Evolutionary conservation across 2,329 filamentous ascomycete genomes (phyloP), one percentile per base, ranked within the genome.

Genomic region (Calonectria fujianensis): DNA sequence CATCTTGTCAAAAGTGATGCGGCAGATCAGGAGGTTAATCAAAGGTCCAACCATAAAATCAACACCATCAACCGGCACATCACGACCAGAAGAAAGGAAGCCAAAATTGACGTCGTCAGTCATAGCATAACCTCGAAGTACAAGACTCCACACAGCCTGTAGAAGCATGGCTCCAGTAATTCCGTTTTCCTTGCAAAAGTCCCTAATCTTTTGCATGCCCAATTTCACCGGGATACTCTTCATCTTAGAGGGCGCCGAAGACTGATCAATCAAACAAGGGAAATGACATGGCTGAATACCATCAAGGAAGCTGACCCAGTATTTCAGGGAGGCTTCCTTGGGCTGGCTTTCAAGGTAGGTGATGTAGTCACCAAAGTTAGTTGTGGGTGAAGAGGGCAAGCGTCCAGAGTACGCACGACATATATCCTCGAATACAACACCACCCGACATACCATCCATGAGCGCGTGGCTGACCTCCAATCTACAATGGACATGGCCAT

Each of bases 391-490:
- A 11, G 41, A n/a, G 10, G 68, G 39, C 57, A 70, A 29, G 32
- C 54, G 68, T 16, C 57, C 57, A 8, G 68, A 70, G 45, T 70
- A 70, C 24, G 68, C 68, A 64, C 54, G 54, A 27, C 68, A 70
- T 54, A 70, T 50, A 31, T 70, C 68, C 48, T 70, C 57, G 18
- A 70, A 70, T 27, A 52, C 57, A 16, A 51, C 39, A 41, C n/a
- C 78, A 78, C 79, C 80, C 78, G 68, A 70, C 54, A 70, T 70
- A 4, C 80, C 80, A 52, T 82, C 80, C 13, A 76, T 76, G 5
- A 81, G 74, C 6, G 78, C 76, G 45, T 81, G 79, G 54, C 80
- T 79, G 65, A 79, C 76, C 13, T 76, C 74, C 27, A 78, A 51
- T 4, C 73, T 61, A 24, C 73, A 74, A 45, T 63, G 68, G 14